A percentile compares a stretch with the other conserved stretches of the same genome.
Evolutionary conservation across 768 basidiomycete genomes (phyloP).

Genomic region (Russula emetica): DNA sequence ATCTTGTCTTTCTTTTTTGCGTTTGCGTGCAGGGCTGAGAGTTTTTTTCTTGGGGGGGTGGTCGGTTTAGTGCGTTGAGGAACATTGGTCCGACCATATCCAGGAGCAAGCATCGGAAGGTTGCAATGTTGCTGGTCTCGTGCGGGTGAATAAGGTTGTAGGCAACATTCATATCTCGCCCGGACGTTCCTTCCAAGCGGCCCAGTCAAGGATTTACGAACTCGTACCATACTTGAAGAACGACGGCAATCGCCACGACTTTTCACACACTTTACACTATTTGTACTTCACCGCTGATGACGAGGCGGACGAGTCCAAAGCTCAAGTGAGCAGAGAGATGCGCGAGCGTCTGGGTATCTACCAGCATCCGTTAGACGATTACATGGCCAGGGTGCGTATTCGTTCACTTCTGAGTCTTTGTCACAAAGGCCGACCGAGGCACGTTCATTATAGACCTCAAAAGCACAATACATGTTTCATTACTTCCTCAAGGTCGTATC

Average conservation of each 20-base stretch:
- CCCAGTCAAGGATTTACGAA: conserved; percentile 73
- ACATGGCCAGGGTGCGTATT: conserved; percentile 49
- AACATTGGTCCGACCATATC: conserved; percentile 94
- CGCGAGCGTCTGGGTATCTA: conserved; percentile 68
- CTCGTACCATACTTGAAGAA: conserved; percentile 93
- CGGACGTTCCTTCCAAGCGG: conserved; percentile 90
- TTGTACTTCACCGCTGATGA: conserved; percentile 82
- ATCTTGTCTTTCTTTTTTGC: not conserved
- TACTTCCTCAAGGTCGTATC: conserved; percentile 99
- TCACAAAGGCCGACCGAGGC: not conserved
- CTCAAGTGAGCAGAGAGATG: conserved; percentile 55
- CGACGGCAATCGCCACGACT: conserved; percentile 86
- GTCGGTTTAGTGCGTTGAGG: conserved; percentile 70
- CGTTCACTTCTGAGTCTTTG: not conserved
- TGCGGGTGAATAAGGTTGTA: conserved; percentile 95
- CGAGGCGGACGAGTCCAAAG: conserved; percentile 69
- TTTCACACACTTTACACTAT: conserved; percentile 80
- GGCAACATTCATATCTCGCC: conserved; percentile 95
- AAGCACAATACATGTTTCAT: conserved; percentile 92
- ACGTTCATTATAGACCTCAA: conserved; percentile 51
- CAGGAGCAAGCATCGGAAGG: conserved; percentile 91
- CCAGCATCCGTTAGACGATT: conserved; percentile 71
- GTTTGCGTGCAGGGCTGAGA: not conserved
- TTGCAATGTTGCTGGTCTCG: conserved; percentile 86
- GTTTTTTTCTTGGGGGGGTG: not conserved